phyloP scores from a whole-genome alignment of 306 rosid species.

The Ceratonia siliqua region DNA sequence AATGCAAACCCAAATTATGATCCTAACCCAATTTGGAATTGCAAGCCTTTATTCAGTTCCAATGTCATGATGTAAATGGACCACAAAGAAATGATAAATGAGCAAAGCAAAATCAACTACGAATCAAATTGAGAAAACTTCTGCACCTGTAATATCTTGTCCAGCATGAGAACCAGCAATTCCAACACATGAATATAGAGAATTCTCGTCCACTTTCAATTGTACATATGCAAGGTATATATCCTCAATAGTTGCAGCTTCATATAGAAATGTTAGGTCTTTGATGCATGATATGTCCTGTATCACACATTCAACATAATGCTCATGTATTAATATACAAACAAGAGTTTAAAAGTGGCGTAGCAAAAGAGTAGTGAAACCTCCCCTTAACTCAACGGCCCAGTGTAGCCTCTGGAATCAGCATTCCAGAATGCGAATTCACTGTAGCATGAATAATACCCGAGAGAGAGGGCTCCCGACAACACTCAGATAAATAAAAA shows the following conservation, averaged over 20 bases:
- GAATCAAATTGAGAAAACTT: slow-evolving; percentile 23
- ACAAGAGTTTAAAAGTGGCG: neutral
- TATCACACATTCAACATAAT: slow-evolving; percentile 38
- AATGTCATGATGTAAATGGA: neutral
- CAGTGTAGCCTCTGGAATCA: too few species aligned
- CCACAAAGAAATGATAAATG: slow-evolving; percentile 1
- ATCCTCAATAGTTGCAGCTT: slow-evolving; percentile 79
- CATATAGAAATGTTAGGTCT: slow-evolving; percentile 76
- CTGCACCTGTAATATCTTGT: slow-evolving; percentile 59
- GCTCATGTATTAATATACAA: slow-evolving; percentile 23
- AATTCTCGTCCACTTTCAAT: slow-evolving; percentile 82
- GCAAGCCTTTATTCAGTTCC: slow-evolving; percentile 14
- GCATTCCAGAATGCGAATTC: too few species aligned
- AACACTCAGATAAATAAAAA: too few species aligned
- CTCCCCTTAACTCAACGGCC: too few species aligned
- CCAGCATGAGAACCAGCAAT: slow-evolving; percentile 86
- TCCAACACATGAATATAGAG: slow-evolving; percentile 86
- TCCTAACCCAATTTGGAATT: neutral
- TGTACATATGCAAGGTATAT: slow-evolving; percentile 85
- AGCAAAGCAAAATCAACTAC: slow-evolving; percentile 24
- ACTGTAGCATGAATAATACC: too few species aligned
- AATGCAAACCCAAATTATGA: neutral
- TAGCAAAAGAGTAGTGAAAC: too few species aligned
- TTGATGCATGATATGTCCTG: slow-evolving; percentile 97
- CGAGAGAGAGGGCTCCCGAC: too few species aligned